Evolutionary conservation across 2,329 filamentous ascomycete species (phyloP), one percentile per base, ranked within the genome.

Genomic region (Nemania diffusa): DNA sequence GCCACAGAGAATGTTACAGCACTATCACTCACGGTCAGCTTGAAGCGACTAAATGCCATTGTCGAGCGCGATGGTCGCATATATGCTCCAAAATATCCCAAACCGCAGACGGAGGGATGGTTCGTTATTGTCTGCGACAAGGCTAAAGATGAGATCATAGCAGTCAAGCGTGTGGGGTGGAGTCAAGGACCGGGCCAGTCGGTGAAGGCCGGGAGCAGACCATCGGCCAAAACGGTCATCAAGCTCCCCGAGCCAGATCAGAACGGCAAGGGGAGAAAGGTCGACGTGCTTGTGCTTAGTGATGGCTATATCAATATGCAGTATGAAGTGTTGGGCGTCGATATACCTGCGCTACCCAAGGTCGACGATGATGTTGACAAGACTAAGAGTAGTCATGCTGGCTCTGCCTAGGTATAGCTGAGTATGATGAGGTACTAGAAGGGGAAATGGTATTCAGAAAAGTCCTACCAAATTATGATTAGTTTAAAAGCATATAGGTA

Each of bases 61-160:
- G 82, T 83, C 13, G 87, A 91, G 75, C 82, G 84, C 8, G 91
- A 94, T 1, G 90, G 88, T 56, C 88, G 91, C 68, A 91, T 97
- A 76, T 97, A 91, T 74, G 93, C 96, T 0, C 95, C 97, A 2
- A 87, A 88, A 24, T 98, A 97, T 81, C 95, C 95, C 0, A 99
- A 99, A 80, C 90, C 94, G 17, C 96, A 99, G 79, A 96, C 90
- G 0, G 96, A 99, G 76, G 94, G 94, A 0, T 98, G 91, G 87
- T 98, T 99, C 79, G 88, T 96, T 15, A 77, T 98, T 24, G 85
- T 97, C 0, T 90, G 89, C 6, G 89, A 92, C 73, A 75, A 87
- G 2, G 82, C 82, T 0, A 86, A 81, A 6, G 93, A 95, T 66
- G 93, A 97, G 72, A 85, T 98, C 44, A 80, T 97, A 3, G 95